Evolutionary conservation across 2,329 filamentous ascomycete species (phyloP), one percentile per base, ranked within the genome.

Genomic region (Drechslerella stenobrocha): DNA sequence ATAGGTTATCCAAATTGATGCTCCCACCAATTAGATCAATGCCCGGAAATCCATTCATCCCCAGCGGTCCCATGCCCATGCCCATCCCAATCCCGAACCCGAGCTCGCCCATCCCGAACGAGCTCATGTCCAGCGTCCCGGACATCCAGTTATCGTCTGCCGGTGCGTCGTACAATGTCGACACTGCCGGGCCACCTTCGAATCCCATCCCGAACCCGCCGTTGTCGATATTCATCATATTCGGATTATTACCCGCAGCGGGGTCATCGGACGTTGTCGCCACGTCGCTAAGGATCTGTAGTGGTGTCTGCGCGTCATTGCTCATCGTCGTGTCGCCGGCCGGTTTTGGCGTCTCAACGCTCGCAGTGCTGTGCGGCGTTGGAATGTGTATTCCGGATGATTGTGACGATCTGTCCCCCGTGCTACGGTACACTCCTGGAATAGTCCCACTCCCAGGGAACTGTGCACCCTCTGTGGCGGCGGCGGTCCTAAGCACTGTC

Each of bases 211-310:
- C 61, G 22, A 67, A 67, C 7, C 34, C 40, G 6, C 50, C 53
- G 22, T 48, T 15, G n/a, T 67, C 63, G 11, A 67, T 67, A 15
- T 60, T 60, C 63, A 67, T 67, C 35, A 67, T 45, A 24, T 60
- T 67, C 7, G 63, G 20, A 34, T 60, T 66, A 9, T 42, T 32
- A 8, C 34, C 24, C 18, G 40, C 26, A 50, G 13, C 67, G 70
- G 40, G 63, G 40, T 23, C 72, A 40, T 73, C 71, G 13, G 75
- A 74, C 37, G 74, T 74, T 18, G 75, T 76, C 26, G 76, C 76
- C 5, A 79, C 78, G 70, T 79, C 78, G 56, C 76, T 76, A 8
- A 77, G 72, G 30, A 78, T 70, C 46, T 76, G 76, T n/a, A 77
- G 73, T 18, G 75, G 74, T 1, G 75, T 77, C 2, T 72, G 69